These are phyloP conservation scores for Hanseniaspora osmophila DNA, from an alignment of 805 yeast species.

Conservation along the genomic window DNA sequence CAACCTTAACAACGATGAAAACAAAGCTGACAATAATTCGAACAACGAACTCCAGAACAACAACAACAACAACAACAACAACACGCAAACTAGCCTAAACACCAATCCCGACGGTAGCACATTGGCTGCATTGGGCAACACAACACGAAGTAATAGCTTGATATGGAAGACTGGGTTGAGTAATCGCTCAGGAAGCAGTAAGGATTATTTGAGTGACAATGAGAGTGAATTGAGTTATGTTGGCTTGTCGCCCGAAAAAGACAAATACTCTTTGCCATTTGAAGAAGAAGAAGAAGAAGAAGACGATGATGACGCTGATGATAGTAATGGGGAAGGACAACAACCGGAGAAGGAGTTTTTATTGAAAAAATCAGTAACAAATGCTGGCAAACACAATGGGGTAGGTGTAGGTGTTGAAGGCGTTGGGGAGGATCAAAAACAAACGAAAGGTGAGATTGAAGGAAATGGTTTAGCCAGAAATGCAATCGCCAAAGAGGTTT, in stretches of 20 bases:
- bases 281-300: neutral
- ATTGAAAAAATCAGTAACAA: too few relatives aligned
- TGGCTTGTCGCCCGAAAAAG: neutral
- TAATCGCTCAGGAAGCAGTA: neutral
- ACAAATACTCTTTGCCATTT: neutral
- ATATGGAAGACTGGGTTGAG: neutral
- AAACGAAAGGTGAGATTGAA: slow-evolving; percentile 8
- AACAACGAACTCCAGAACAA: too few relatives aligned
- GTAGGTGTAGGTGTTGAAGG: too few relatives aligned
- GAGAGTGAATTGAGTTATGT: slow-evolving; percentile 1
- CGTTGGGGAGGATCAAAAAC: slow-evolving; percentile 8
- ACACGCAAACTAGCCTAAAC: too few relatives aligned
- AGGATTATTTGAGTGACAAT: neutral
- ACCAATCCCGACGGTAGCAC: too few relatives aligned
- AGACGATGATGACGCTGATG: neutral
- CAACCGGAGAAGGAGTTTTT: slow-evolving; percentile 1
- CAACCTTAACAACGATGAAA: neutral
- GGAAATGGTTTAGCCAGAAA: neutral
- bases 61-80: too few relatives aligned
- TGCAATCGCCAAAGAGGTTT: slow-evolving; percentile 19
- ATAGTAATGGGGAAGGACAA: slow-evolving; percentile 1
- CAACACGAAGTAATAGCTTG: neutral
- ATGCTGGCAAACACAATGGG: too few relatives aligned
- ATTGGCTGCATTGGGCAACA: neutral
- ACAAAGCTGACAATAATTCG: neutral